Evolutionary conservation across 441 rosid genomes (phyloP).

Genomic region (Sinapis alba): DNA sequence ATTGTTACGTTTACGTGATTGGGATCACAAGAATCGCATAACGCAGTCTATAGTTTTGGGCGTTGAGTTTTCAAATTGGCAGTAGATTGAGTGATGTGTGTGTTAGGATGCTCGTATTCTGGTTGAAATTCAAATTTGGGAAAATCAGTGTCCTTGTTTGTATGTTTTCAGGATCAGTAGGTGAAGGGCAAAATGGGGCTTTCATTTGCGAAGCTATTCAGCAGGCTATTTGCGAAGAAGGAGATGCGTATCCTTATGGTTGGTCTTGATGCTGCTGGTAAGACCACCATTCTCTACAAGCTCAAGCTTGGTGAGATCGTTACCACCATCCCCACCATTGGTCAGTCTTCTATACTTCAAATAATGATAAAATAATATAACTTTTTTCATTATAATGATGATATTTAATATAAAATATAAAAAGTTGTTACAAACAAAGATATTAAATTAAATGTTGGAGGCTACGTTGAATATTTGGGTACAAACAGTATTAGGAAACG

Average conservation of each 20-base stretch:
- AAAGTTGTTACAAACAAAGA: neutral
- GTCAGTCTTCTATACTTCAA: slow-evolving; percentile 18
- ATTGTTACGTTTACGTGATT: neutral
- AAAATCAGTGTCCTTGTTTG: neutral
- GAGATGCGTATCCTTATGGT: slow-evolving; percentile 47
- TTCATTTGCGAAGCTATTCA: slow-evolving; percentile 41
- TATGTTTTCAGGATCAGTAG: slow-evolving; percentile 20
- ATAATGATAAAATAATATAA: no score
- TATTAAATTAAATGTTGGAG: neutral
- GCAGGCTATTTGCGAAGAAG: slow-evolving; percentile 40
- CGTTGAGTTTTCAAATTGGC: neutral
- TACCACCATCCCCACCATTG: slow-evolving; percentile 43
- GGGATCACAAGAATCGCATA: neutral
- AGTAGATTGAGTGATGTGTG: neutral
- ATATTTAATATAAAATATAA: no score
- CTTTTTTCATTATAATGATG: no score
- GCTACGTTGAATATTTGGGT: neutral
- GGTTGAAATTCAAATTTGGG: neutral
- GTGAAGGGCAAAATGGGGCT: slow-evolving; percentile 33
- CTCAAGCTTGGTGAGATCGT: slow-evolving; percentile 46
- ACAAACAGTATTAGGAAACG: neutral
- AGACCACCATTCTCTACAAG: slow-evolving; percentile 43
- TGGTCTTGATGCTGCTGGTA: slow-evolving; percentile 45
- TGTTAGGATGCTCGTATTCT: neutral
- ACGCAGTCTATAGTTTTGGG: neutral